Percentiles rank a stretch among this genome's conserved stretches.
Evolutionary conservation across 2,329 filamentous ascomycete genomes (phyloP).

Genomic region (Monilinia polystroma): DNA sequence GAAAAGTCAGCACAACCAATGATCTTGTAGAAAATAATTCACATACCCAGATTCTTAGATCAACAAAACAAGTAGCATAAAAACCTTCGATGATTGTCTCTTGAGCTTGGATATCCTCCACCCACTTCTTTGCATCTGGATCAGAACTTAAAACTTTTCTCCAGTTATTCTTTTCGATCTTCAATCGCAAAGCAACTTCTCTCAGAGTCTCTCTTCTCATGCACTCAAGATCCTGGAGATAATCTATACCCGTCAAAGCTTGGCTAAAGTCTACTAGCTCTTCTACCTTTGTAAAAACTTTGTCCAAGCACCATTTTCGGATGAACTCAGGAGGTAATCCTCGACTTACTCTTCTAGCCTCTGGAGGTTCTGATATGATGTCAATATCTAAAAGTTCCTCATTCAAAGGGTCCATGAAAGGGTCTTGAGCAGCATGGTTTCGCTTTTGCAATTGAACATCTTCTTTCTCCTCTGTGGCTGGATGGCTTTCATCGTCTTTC

Average conservation of each 20-base stretch:
- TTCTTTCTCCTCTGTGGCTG: background rate
- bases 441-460: conserved; percentile 9
- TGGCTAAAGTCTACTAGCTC: conserved; percentile 31
- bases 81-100: conserved; percentile 30
- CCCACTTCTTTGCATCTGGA: conserved; percentile 31
- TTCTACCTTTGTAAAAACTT: conserved; percentile 30
- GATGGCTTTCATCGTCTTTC: conserved; percentile 4
- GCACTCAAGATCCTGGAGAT: conserved; percentile 35
- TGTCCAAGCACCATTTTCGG: conserved; percentile 28
- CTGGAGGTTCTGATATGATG: conserved; percentile 2
- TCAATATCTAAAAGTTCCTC: conserved; percentile 28
- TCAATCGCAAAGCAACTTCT: conserved; percentile 30
- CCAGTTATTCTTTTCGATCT: conserved; percentile 34
- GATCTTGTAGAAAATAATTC: background rate
- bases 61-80: conserved; percentile 33
- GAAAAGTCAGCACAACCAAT: conserved; percentile 18
- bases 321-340: conserved; percentile 30
- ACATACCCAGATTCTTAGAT: conserved; percentile 37
- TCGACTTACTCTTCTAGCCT: conserved; percentile 10
- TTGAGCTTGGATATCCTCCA: conserved; percentile 30
- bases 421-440: conserved; percentile 23
- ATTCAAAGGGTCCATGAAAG: conserved; percentile 28
- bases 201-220: conserved; percentile 29
- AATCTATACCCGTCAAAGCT: conserved; percentile 35
- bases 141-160: conserved; percentile 28